phyloP scores from a whole-genome alignment of 768 basidiomycete genomes.

The Asterophora parasitica region DNA sequence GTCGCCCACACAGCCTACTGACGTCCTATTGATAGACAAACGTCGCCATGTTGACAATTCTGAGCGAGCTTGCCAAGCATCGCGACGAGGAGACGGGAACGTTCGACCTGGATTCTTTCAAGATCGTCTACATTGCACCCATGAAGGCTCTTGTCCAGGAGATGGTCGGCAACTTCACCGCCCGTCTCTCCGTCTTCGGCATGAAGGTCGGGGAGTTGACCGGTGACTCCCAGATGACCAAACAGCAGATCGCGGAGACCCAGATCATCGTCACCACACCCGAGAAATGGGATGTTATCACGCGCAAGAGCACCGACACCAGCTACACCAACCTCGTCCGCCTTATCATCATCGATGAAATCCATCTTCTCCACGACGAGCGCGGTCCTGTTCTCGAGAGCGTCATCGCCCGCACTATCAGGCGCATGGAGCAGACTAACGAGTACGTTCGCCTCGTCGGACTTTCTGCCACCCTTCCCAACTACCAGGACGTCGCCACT shows the following conservation, averaged over 20 bases:
- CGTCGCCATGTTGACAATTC: constrained; percentile 92
- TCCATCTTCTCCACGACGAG: constrained; percentile 95
- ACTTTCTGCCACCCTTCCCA: constrained; percentile 95
- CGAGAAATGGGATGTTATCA: constrained; percentile 99
- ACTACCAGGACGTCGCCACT: constrained; percentile 95
- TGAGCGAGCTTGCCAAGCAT: constrained; percentile 86
- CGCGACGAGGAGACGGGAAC: constrained; percentile 75
- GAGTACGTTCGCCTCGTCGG: constrained; percentile 94
- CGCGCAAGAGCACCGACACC: constrained; percentile 94
- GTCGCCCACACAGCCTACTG: constrained; percentile 5
- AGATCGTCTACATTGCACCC: constrained; percentile 95
- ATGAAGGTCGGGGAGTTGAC: constrained; percentile 94
- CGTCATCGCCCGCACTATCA: constrained; percentile 83
- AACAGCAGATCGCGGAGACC: constrained; percentile 93
- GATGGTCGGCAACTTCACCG: constrained; percentile 92
- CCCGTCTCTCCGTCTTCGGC: constrained; percentile 63
- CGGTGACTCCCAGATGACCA: constrained; percentile 97
- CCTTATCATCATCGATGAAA: constrained; percentile 97
- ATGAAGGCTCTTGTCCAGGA: constrained; percentile 99
- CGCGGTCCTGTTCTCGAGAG: constrained; percentile 95
- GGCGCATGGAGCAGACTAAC: constrained; percentile 90
- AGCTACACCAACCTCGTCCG: constrained; percentile 96
- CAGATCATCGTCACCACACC: constrained; percentile 99
- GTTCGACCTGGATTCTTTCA: constrained; percentile 88
- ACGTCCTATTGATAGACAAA: constrained; percentile 66